Conservation (phyloP, 352 stramenopile genomes). For the Globisporangium nodosum region DNA sequence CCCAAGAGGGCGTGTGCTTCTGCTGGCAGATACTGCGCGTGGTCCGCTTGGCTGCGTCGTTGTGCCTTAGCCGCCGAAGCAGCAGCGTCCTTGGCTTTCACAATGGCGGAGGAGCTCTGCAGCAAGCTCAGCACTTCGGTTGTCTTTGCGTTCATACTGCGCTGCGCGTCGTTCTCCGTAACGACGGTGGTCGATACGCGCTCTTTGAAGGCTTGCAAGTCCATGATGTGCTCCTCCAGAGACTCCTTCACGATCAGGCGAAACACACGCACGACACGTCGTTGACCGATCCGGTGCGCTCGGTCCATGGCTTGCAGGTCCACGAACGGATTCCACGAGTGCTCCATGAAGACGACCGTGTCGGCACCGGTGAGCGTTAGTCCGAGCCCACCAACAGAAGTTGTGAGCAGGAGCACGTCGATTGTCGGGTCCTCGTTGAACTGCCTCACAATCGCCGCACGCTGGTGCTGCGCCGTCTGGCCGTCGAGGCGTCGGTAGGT, state of each 20-base stretch:
- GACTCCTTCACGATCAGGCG: constrained; percentile 69
- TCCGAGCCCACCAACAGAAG: constrained; percentile 91
- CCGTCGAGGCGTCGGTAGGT: constrained; percentile 92
- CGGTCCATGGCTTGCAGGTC: constrained; percentile 92
- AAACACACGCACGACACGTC: constrained; percentile 65
- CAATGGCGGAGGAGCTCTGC: constrained; percentile 32
- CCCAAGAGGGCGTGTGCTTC: constrained; percentile 42
- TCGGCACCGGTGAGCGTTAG: constrained; percentile 96
- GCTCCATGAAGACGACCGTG: constrained; percentile 97
- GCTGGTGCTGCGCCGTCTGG: constrained; percentile 58
- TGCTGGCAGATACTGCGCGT: constrained; percentile 11
- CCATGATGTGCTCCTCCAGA: constrained; percentile 77
- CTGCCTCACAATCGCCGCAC: constrained; percentile 75
- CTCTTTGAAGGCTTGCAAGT: constrained; percentile 77
- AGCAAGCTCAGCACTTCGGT: constrained; percentile 57
- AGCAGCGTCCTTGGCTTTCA: constrained; percentile 1
- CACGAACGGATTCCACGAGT: constrained; percentile 97
- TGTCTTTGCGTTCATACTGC: constrained; percentile 62
- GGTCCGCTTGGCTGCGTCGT: constrained; percentile 1
- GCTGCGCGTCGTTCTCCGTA: constrained; percentile 34
- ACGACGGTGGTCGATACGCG: constrained; percentile 64
- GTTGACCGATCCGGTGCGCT: constrained; percentile 75
- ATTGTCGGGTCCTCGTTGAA: constrained; percentile 93
- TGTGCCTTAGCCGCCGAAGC: not conserved
- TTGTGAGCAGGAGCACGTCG: constrained; percentile 95